phyloP scores from a whole-genome alignment of 352 stramenopile species.

The Peronospora belbahrii region DNA sequence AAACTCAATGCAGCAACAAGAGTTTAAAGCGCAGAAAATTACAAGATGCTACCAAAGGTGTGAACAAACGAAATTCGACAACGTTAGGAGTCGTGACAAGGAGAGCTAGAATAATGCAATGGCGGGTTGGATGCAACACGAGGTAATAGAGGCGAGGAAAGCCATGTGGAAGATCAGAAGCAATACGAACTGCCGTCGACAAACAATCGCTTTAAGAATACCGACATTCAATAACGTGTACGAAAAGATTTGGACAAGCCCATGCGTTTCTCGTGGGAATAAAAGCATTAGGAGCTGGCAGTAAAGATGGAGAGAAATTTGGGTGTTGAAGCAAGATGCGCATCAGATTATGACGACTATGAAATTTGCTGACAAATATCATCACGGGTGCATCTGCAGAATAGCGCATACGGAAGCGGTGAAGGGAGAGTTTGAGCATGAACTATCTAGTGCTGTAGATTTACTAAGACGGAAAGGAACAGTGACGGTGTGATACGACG shows the following conservation, averaged over 20 bases:
- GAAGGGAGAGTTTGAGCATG: constrained; percentile 4
- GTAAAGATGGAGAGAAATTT: no score
- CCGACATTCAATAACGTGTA: no score
- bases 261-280: no score
- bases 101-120: background rate
- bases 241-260: no score
- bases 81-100: background rate
- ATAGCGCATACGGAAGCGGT: background rate
- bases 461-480: no score
- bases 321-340: no score
- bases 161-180: background rate
- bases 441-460: constrained; percentile 6
- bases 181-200: no score
- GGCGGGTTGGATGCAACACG: no score
- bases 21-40: constrained; percentile 1
- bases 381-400: background rate
- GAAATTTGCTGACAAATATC: background rate
- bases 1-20: constrained; percentile 5
- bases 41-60: background rate
- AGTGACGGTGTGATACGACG: no score
- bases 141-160: background rate
- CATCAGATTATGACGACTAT: background rate
- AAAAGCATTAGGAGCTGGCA: no score
- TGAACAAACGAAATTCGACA: background rate
- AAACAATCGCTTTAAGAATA: no score